phyloP scores from a whole-genome alignment of 306 rosid genomes.

The Luffa acutangula region DNA sequence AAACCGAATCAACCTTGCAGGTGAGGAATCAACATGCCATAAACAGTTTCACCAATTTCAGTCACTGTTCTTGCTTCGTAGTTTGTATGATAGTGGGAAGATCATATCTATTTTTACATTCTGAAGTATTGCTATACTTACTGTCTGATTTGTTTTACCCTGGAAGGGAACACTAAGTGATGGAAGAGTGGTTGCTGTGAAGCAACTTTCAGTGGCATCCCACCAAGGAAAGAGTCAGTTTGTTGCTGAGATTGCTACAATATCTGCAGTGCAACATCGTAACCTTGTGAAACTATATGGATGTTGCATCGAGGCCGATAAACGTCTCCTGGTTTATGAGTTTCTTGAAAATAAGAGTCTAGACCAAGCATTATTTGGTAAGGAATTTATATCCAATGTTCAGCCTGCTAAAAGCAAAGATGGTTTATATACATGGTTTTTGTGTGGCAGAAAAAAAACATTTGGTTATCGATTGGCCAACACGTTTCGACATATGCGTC shows the following conservation, averaged over 20 bases:
- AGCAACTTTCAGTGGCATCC: constrained; percentile 64
- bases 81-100: background rate
- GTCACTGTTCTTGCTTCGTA: background rate
- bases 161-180: constrained; percentile 57
- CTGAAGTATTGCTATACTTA: background rate
- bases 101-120: background rate
- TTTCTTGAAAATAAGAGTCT: constrained; percentile 75
- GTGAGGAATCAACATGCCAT: background rate
- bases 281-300: constrained; percentile 72
- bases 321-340: constrained; percentile 71
- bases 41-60: background rate
- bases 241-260: constrained; percentile 71
- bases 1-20: background rate
- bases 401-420: background rate
- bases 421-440: background rate
- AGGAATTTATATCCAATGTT: background rate
- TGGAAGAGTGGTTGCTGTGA: constrained; percentile 70
- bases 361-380: constrained; percentile 86
- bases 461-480: constrained; percentile 47
- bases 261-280: constrained; percentile 77
- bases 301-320: constrained; percentile 61
- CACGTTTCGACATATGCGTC: constrained; percentile 54
- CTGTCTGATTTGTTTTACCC: background rate
- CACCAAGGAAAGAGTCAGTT: constrained; percentile 81
- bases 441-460: constrained; percentile 27